Base-by-base conservation (phyloP, 352 stramenopile species). In the Phytopythium helicoides region DNA sequence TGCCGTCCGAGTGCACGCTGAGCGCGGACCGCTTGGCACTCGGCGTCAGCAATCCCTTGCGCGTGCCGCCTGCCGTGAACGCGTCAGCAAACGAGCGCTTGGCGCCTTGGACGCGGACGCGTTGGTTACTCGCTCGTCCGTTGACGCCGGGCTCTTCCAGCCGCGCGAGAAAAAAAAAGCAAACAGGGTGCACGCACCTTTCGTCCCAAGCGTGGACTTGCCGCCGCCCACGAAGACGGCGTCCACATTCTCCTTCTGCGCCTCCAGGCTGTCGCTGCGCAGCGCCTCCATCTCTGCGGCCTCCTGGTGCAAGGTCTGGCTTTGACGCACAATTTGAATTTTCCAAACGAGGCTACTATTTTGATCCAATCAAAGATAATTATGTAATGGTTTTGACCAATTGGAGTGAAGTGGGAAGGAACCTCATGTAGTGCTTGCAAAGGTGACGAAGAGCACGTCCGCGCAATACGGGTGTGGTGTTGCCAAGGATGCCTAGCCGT, bases 221-320 rank as follows among this genome's bases (percentile, higher is more conserved):
- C 28, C 55, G 33, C 11, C 45, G 28, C 34, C 31, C 6, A 44
- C 45, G 47, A 63, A 49, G 19, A 51, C 62, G 15, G 48, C 56
- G 45, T 87, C 70, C 53, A 87, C 64, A 58, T 92, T 92, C 66
- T 92, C 81, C 55, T 92, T 92, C 50, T 88, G 76, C 37, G 76
- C 64, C 26, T 81, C 51, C 12, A 68, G 59, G 10, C 47, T 57
- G 15, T 54, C 46, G 11, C 33, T 46, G 21, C 47, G 68, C 36
- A 86, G 48, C 42, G 73, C 66, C 49, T 87, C 75, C 77, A 89
- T 92, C 40, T 28, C 39, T 45, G 31, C 38, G 23, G n/a, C n/a
- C n/a, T n/a, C n/a, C n/a, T n/a, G n/a, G 47, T 8, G n/a, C 37
- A 41, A 25, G 23, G 39, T 42, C 0, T 42, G 38, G 40, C 45